Evolutionary conservation across 768 basidiomycete species (phyloP).

Genomic region (Daedaleopsis nitida): DNA sequence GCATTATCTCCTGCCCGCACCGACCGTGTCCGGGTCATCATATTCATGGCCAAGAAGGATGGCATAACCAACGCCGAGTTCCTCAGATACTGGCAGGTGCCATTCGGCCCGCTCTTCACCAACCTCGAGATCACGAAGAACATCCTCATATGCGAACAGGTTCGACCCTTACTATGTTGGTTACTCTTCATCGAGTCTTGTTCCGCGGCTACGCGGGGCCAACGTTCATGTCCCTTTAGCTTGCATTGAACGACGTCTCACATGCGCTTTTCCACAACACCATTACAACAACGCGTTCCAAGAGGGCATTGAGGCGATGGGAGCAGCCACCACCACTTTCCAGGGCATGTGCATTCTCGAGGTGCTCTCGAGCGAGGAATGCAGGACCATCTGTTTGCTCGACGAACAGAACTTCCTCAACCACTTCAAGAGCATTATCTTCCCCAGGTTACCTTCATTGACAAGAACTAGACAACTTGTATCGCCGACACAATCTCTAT

Average conservation of each 20-base stretch:
- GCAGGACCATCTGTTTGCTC: slow-evolving; percentile 15
- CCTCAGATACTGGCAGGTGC: slow-evolving; percentile 10
- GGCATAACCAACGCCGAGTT: slow-evolving; percentile 13
- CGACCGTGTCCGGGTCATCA: slow-evolving; percentile 8
- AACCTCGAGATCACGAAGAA: slow-evolving; percentile 16
- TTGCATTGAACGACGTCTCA: neutral
- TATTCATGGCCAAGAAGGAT: slow-evolving; percentile 8
- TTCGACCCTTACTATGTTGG: neutral
- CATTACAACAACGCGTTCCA: slow-evolving; percentile 16
- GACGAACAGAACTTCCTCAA: slow-evolving; percentile 24
- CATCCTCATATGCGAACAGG: slow-evolving; percentile 14
- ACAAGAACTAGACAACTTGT: neutral
- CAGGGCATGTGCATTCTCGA: slow-evolving; percentile 34
- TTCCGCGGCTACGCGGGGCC: neutral
- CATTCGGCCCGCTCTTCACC: slow-evolving; percentile 12
- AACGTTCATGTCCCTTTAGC: neutral
- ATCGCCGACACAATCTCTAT: neutral
- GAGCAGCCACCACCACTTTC: slow-evolving; percentile 25
- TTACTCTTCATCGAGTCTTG: neutral
- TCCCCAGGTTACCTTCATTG: slow-evolving; percentile 7
- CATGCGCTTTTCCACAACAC: neutral
- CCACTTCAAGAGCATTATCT: slow-evolving; percentile 12
- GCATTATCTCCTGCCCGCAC: neutral
- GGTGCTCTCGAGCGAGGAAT: slow-evolving; percentile 28
- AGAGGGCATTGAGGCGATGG: slow-evolving; percentile 14